A percentile compares a stretch with the other conserved stretches of the same genome.
Conservation (phyloP, 306 rosid species). For the Fragaria iinumae region DNA sequence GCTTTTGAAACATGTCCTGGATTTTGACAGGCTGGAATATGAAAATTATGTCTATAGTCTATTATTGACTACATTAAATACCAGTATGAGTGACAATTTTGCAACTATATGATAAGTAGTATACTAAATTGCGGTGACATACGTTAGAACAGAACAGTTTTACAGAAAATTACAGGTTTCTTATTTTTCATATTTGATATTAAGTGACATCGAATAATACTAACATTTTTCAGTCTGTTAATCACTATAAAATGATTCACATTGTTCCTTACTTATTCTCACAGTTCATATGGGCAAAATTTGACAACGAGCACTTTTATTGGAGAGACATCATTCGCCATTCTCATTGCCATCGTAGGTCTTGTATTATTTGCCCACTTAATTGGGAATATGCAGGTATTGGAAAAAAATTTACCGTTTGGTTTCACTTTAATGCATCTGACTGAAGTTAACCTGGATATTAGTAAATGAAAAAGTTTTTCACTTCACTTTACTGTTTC, state of each 20-base stretch:
- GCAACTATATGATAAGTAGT: not conserved
- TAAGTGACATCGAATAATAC: not conserved
- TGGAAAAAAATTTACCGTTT: slow-evolving; percentile 2
- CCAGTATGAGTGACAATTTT: not conserved
- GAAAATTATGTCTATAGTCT: not conserved
- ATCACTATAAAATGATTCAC: not conserved
- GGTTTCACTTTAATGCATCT: slow-evolving; percentile 4
- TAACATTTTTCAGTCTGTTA: not conserved
- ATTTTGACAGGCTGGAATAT: not conserved
- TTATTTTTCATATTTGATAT: not conserved
- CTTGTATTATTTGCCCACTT: slow-evolving; percentile 92
- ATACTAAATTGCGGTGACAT: not conserved
- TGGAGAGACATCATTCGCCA: slow-evolving; percentile 91
- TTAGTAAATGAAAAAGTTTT: not conserved
- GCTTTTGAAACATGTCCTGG: not conserved
- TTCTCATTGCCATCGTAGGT: slow-evolving; percentile 91
- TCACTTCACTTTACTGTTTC: not conserved
- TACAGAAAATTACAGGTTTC: not conserved
- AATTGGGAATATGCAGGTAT: slow-evolving; percentile 99
- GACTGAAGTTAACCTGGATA: not conserved
- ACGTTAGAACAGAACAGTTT: not conserved
- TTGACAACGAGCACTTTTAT: slow-evolving; percentile 76
- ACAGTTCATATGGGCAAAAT: slow-evolving; percentile 97
- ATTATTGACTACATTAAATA: not conserved
- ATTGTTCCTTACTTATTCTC: slow-evolving; percentile 31